These are phyloP conservation scores for Leccinum imitatum DNA, from an alignment of 768 basidiomycete species.

Conservation along the genomic window DNA sequence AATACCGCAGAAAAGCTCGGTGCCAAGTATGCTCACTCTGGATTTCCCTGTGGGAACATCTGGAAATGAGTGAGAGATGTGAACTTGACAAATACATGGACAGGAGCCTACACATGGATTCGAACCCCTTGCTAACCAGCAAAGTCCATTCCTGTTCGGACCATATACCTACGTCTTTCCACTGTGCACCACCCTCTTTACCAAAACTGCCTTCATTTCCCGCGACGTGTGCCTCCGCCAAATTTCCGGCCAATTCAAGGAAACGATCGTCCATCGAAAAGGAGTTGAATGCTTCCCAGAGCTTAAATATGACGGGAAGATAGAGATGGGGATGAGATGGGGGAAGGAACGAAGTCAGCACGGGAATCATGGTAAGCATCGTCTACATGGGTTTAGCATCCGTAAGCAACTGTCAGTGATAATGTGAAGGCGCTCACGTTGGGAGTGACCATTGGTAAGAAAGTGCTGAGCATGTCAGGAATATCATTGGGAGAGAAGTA, in stretches of 20 bases:
- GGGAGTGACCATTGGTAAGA: constrained; percentile 69
- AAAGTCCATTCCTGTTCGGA: constrained; percentile 80
- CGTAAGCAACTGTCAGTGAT: neutral
- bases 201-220: constrained; percentile 55
- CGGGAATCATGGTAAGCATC: constrained; percentile 67
- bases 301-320: constrained; percentile 66
- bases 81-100: constrained; percentile 1
- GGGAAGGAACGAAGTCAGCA: constrained; percentile 78
- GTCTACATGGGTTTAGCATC: constrained; percentile 42
- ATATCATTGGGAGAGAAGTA: constrained; percentile 70
- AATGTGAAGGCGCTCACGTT: constrained; percentile 47
- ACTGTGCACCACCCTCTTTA: constrained; percentile 53
- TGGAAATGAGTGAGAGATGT: constrained; percentile 39
- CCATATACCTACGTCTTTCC: constrained; percentile 91
- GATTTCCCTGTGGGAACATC: constrained; percentile 57
- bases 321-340: constrained; percentile 64
- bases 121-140: constrained; percentile 78
- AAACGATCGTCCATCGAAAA: constrained; percentile 71
- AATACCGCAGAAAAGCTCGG: neutral
- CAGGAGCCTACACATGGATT: constrained; percentile 64
- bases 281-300: constrained; percentile 82
- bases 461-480: constrained; percentile 65
- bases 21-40: constrained; percentile 43
- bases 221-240: constrained; percentile 74
- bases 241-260: constrained; percentile 64